A percentile compares a stretch with the other conserved stretches of the same genome.
Conservation (phyloP, 805 yeast species). For the Saccharomycopsis selenospora region DNA sequence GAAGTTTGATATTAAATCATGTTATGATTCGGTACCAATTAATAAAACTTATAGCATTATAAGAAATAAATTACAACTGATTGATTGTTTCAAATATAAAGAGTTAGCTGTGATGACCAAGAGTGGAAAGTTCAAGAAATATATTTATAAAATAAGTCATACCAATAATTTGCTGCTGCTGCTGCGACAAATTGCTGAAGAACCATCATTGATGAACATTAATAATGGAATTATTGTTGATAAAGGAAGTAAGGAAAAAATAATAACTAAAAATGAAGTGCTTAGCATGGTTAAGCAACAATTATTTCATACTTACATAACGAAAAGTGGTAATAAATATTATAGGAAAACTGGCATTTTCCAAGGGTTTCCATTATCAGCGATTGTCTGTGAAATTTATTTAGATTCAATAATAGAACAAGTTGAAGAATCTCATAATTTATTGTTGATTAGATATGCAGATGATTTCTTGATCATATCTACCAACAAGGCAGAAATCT, state of each 20-base stretch:
- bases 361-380: constrained; percentile 79
- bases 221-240: constrained; percentile 6
- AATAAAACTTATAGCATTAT: constrained; percentile 5
- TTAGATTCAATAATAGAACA: constrained; percentile 47
- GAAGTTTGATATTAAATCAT: constrained; percentile 69
- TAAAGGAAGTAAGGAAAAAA: constrained; percentile 2
- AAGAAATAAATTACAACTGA: neutral
- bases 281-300: constrained; percentile 43
- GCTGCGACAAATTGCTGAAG: constrained; percentile 18
- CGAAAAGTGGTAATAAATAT: constrained; percentile 32
- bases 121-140: constrained; percentile 1
- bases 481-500: constrained; percentile 30
- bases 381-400: constrained; percentile 64
- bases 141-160: neutral
- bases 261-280: constrained; percentile 39
- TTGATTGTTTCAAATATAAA: constrained; percentile 21
- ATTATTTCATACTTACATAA: constrained; percentile 42
- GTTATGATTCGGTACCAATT: constrained; percentile 68
- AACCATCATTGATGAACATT: constrained; percentile 11
- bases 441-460: constrained; percentile 52
- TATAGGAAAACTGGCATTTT: constrained; percentile 63
- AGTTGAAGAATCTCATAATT: constrained; percentile 26
- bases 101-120: neutral
- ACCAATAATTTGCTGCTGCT: neutral
- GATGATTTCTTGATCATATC: constrained; percentile 83